Percentiles rank a stretch among this genome's conserved stretches.
These are phyloP conservation scores for Hypoxylon lenormandii DNA, from an alignment of 495 filamentous ascomycete species.

Conservation along the genomic window DNA sequence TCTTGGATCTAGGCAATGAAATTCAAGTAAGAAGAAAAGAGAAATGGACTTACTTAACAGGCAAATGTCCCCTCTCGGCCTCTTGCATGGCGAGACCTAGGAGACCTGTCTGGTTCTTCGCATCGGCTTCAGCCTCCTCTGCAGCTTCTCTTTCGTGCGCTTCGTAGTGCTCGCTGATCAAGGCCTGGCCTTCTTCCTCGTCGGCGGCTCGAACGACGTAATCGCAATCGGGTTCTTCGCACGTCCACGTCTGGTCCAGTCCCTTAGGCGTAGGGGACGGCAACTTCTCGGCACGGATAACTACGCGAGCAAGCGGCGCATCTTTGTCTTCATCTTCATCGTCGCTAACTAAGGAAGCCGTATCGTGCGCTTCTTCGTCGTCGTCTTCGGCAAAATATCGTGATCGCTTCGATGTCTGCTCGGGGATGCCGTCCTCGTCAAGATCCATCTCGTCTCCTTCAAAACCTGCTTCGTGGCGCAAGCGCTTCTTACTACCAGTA, in stretches of 20 bases:
- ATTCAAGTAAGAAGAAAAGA: conserved; percentile 40
- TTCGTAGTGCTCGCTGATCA: conserved; percentile 73
- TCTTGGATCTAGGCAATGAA: conserved; percentile 18
- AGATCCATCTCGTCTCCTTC: conserved; percentile 53
- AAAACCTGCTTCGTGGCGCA: conserved; percentile 34
- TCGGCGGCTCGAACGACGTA: conserved; percentile 71
- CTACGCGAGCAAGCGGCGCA: conserved; percentile 48
- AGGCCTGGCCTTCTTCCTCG: conserved; percentile 65
- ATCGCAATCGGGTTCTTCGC: conserved; percentile 74
- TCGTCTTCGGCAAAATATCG: conserved; percentile 45
- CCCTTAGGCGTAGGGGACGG: conserved; percentile 62
- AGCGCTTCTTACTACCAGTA: conserved; percentile 52
- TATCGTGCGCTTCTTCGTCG: conserved; percentile 55
- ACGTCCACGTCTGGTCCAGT: conserved; percentile 75
- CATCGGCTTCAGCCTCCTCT: conserved; percentile 65
- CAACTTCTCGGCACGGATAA: conserved; percentile 59
- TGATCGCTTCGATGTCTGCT: conserved; percentile 54
- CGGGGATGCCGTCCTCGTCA: conserved; percentile 42
- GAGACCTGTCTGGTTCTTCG: conserved; percentile 15
- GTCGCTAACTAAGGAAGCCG: conserved; percentile 51
- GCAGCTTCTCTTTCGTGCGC: conserved; percentile 73
- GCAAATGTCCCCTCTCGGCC: conserved; percentile 64
- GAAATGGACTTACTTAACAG: conserved; percentile 66
- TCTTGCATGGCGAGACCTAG: conserved; percentile 63
- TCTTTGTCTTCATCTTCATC: conserved; percentile 47